A percentile compares a stretch with the other conserved stretches of the same genome.
These are phyloP conservation scores for Macrolepiota dolichaula DNA, from an alignment of 768 basidiomycete species.

Conservation along the genomic window DNA sequence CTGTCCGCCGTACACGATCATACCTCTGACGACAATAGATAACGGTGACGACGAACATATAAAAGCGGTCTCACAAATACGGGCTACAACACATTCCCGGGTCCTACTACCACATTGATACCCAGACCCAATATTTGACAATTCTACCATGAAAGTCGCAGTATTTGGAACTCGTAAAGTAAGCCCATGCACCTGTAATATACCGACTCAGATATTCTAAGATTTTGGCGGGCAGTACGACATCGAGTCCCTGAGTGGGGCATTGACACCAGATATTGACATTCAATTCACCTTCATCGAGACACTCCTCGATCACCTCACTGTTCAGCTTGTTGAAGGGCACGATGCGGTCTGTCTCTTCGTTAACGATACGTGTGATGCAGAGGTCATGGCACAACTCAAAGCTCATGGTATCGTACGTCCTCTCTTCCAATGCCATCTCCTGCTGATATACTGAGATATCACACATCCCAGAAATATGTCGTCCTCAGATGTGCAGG, in stretches of 20 bases:
- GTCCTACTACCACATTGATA: background rate
- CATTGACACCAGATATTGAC: conserved; percentile 22
- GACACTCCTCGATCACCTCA: conserved; percentile 31
- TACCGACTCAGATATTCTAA: background rate
- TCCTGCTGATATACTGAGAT: no score
- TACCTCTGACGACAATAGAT: no score
- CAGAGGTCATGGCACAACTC: conserved; percentile 28
- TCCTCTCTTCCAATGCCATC: background rate
- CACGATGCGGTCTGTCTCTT: conserved; percentile 40
- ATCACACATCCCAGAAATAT: conserved; percentile 28
- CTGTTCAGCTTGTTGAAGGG: conserved; percentile 31
- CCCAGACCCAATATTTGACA: background rate
- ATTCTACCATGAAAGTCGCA: conserved; percentile 34
- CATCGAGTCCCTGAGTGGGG: conserved; percentile 27
- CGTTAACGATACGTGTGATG: conserved; percentile 40
- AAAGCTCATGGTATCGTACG: conserved; percentile 32
- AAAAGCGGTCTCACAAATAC: no score
- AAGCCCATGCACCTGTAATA: background rate
- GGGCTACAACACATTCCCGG: no score
- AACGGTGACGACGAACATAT: background rate
- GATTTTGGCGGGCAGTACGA: conserved; percentile 27
- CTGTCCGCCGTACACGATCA: no score
- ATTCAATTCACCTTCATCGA: conserved; percentile 36
- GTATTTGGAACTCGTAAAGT: conserved; percentile 39
- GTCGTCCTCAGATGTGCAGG: conserved; percentile 39